Conservation (phyloP, 192 early-diverging fungal genomes). For the Podochytrium sp. region DNA sequence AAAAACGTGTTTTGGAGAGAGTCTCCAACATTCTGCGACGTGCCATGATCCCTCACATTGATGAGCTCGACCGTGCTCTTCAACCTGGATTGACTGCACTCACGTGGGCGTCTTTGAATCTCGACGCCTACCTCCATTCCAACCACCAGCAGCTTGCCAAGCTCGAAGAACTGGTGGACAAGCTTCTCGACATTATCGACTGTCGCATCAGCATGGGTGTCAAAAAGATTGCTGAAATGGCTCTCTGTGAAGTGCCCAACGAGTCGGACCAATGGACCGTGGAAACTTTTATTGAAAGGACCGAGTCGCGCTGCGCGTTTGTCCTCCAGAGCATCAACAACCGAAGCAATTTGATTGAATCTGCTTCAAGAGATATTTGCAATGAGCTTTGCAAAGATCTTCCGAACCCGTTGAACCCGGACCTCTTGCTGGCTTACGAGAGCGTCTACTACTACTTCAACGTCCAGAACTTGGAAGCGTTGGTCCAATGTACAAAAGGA, state of each 20-base stretch:
- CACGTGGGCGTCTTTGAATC: slow-evolving; percentile 66
- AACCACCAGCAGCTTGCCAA: slow-evolving; percentile 58
- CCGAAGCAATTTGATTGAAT: slow-evolving; percentile 62
- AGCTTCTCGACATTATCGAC: slow-evolving; percentile 61
- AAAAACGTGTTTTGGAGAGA: slow-evolving; percentile 51
- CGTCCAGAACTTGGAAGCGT: slow-evolving; percentile 63
- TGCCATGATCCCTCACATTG: slow-evolving; percentile 64
- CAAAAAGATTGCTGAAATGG: slow-evolving; percentile 59
- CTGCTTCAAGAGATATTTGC: slow-evolving; percentile 60
- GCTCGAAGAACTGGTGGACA: slow-evolving; percentile 63
- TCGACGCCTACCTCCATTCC: slow-evolving; percentile 53
- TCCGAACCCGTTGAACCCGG: slow-evolving; percentile 41
- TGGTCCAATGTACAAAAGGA: slow-evolving; percentile 66
- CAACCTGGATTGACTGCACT: slow-evolving; percentile 65
- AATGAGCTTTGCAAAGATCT: slow-evolving; percentile 57
- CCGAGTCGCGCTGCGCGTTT: slow-evolving; percentile 53
- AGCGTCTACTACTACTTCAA: slow-evolving; percentile 68
- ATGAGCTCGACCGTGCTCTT: slow-evolving; percentile 59
- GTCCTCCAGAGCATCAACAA: slow-evolving; percentile 58
- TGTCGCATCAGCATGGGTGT: slow-evolving; percentile 60
- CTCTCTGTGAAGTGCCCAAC: slow-evolving; percentile 56
- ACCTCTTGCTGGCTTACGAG: slow-evolving; percentile 60
- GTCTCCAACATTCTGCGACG: slow-evolving; percentile 54
- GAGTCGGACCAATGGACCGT: slow-evolving; percentile 68
- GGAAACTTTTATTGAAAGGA: slow-evolving; percentile 59